Evolutionary conservation across 768 basidiomycete genomes (phyloP), one percentile per base, ranked within the genome.

Genomic region (Boletus rubescentipes): DNA sequence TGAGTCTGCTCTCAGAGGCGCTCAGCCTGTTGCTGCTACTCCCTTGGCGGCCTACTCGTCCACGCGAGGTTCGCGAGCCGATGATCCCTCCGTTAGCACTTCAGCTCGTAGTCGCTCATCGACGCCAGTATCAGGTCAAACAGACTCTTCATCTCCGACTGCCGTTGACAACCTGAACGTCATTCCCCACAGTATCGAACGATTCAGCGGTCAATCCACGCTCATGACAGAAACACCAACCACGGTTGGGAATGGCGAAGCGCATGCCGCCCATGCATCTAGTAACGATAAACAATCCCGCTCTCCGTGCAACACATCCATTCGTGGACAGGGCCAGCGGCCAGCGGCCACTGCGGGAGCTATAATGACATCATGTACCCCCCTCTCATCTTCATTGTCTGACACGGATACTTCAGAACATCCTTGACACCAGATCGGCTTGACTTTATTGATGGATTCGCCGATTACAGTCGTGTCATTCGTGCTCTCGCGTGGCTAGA

Each of bases 361-460:
- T 40, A 54, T 54, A 21, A 58, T 50, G 48, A 61, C 60, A 58
- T 55, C 58, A 61, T 52, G 54, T 57, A 60, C 55, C 32, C 40
- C 58, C 47, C 63, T 67, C 30, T 57, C 67, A 55, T 51, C 69
- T 46, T 72, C 68, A 29, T 54, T 64, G 40, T 64, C 61, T 41
- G 64, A 63, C 52, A 47, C 54, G 45, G 57, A 66, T 55, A 52
- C 54, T 53, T 51, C 60, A 61, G 61, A 55, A 49, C 59, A 56
- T 31, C 51, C 47, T 43, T 65, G 70, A 52, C 81, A 78, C 61
- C 76, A 75, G 51, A 66, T 71, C 43, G 66, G 79, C 36, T 75
- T 74, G 37, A 79, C 80, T 46, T 76, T 78, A 29, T 75, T 75
- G 5, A 78, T 48, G 50, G 57, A 59, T 49, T 46, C 42, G 26